Evolutionary conservation across 2,329 filamentous ascomycete genomes (phyloP).

Genomic region (Xylaria hypoxylon): DNA sequence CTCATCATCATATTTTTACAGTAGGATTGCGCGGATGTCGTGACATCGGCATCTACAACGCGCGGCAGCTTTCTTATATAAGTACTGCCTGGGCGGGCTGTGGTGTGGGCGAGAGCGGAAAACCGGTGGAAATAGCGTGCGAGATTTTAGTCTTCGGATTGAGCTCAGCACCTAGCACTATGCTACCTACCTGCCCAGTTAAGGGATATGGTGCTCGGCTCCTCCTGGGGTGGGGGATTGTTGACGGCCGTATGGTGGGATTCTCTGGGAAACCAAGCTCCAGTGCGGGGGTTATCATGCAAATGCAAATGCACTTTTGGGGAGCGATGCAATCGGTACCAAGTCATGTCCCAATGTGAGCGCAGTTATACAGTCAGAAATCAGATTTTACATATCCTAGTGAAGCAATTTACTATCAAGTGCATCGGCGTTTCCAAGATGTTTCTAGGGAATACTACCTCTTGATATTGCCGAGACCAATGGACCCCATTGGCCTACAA

Average conservation of each 20-base stretch:
- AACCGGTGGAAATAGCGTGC: constrained; percentile 44
- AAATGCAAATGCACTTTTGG: constrained; percentile 22
- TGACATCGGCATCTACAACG: constrained; percentile 18
- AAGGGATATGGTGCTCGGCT: constrained; percentile 16
- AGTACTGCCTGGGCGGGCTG: constrained; percentile 35
- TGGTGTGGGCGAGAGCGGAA: constrained; percentile 41
- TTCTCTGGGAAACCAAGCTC: constrained; percentile 1
- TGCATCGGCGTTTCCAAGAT: constrained; percentile 1
- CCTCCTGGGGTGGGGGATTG: constrained; percentile 12
- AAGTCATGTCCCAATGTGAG: constrained; percentile 12
- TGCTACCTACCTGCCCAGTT: constrained; percentile 16
- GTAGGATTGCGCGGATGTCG: constrained; percentile 28
- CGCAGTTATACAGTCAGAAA: constrained; percentile 9
- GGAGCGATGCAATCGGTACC: constrained; percentile 4
- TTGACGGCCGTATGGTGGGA: constrained; percentile 21
- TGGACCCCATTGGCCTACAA: not conserved
- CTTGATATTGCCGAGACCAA: constrained; percentile 20
- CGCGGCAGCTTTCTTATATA: constrained; percentile 29
- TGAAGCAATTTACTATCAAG: constrained; percentile 3
- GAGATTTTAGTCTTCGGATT: constrained; percentile 36
- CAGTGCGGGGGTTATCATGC: constrained; percentile 33
- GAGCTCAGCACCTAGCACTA: constrained; percentile 38
- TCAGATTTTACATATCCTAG: constrained; percentile 1
- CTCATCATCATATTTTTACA: constrained; percentile 31
- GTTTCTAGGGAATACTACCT: not conserved